Base-by-base conservation (phyloP, 176 grass and related monocot species). In the Cymbopogon citratus region DNA sequence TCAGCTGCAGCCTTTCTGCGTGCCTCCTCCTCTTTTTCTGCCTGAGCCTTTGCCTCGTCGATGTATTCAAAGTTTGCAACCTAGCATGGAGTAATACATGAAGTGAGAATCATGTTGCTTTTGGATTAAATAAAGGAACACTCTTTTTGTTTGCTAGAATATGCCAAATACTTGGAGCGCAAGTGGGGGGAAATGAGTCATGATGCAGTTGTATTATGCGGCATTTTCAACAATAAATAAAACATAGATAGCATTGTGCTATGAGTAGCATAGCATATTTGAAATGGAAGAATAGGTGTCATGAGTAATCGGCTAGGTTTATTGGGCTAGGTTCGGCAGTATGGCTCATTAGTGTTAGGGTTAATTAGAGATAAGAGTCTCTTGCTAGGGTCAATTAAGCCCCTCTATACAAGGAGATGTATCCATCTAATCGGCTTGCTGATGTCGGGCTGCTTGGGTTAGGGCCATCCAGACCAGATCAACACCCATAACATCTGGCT, bases 41-140 rank as follows among this genome's bases (percentile, higher is more conserved):
- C 95, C 82, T 89, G 89, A 31, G 95, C 95, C 85, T 90, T 87
- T 29, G 85, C 93, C 85, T 99, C 97, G 44, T 99, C 97, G 65
- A 99, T 91, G 26, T 93, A 99, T 75, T 95, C 97, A 71, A 93
- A 96, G 80, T 93, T 93, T 49, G 97, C 93, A 10, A 99, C 91
- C 97, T 99, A 77, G 77, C 23, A 91, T 59, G 48, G 7, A 76
- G 56, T 66, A 80, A 82, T 52, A 56, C n/a, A 15, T 69, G 19
- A 79, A 87, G 38, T 63, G 16, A 77, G 16, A 81, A 81, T 27
- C 81, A 10, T 15, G 31, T 29, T 81, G 71, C 19, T 76, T 61
- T 63, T 63, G 12, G 1, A 28, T 63, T 63, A 63, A 63, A 28
- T 13, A 28, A 63, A 63, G 65, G 16, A 75, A 81, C 36, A 75